Base-by-base conservation (phyloP, 2,329 filamentous ascomycete genomes). In the Trichoderma endophyticum region DNA sequence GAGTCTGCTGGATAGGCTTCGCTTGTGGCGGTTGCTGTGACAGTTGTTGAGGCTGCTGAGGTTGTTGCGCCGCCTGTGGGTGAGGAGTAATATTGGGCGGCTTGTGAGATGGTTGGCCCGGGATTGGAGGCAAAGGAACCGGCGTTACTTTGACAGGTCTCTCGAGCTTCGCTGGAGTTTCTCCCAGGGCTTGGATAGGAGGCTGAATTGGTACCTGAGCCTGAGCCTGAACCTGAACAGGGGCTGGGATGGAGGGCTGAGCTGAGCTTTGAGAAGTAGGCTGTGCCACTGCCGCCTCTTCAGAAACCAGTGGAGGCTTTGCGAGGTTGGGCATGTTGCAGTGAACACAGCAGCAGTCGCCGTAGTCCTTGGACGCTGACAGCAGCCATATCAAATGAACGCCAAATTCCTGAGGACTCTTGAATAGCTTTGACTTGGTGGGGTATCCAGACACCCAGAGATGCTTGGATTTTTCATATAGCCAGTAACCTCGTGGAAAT, bases 341-440 rank as follows among this genome's bases (percentile, higher is more conserved):
- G 62, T 86, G 83, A 14, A 84, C 81, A 73, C 86, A 88, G 66
- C 84, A 86, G 76, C 86, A 88, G 73, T 87, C 84, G 59, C 76
- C 81, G 61, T 85, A 84, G 75, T 86, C 83, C 72, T 78, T 80
- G 15, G 86, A 87, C 18, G 79, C 76, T 34, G 85, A 86, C 8
- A 85, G 78, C 3, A 88, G 82, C 86, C 86, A 88, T 63, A 88
- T 80, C 28, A 86, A 74, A 73, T 88, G 86, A 9, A 86, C 79
- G 5, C 83, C 84, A 72, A 88, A 87, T 73, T 88, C 86, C 71
- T 86, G 85, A 0, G 86, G 86, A 57, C 84, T 86, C 76, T 85
- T 86, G 76, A 84, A 88, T 6, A 85, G 79, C 76, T 85, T 86
- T 39, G 80, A 76, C 73, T 86, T 85, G 73, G 83, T 79, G 6